These are phyloP conservation scores for Diaporthe helianthi DNA, from an alignment of 2,329 filamentous ascomycete genomes.

Conservation along the genomic window DNA sequence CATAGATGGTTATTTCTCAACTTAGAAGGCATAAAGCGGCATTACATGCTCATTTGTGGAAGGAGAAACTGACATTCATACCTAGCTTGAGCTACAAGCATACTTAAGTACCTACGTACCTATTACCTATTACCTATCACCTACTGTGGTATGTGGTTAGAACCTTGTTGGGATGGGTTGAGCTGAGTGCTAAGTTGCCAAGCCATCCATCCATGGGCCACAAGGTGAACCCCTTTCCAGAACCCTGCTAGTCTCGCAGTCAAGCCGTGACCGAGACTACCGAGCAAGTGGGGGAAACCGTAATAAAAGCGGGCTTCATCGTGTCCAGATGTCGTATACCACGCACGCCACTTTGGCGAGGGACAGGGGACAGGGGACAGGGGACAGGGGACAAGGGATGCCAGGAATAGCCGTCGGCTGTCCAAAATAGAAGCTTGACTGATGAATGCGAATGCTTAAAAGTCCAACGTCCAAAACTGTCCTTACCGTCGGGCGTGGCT, in stretches of 20 bases:
- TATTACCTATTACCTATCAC: too few species aligned
- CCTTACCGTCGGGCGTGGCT: too few species aligned
- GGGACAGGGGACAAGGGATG: too few species aligned
- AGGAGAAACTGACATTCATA: too few species aligned
- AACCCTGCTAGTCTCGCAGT: slow-evolving; percentile 4
- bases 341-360: neutral
- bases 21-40: too few species aligned
- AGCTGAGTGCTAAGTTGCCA: slow-evolving; percentile 5
- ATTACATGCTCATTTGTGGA: neutral
- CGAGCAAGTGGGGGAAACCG: neutral
- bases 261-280: neutral
- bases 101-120: too few species aligned
- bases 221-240: slow-evolving; percentile 8
- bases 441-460: neutral
- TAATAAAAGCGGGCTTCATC: slow-evolving; percentile 13
- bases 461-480: neutral
- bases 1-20: too few species aligned
- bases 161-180: too few species aligned
- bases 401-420: slow-evolving; percentile 9
- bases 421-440: slow-evolving; percentile 12
- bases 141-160: too few species aligned
- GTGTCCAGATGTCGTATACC: neutral
- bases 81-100: too few species aligned
- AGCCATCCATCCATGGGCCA: neutral
- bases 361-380: neutral